phyloP scores from a whole-genome alignment of 140 eudicot species.

The Anethum foeniculum region DNA sequence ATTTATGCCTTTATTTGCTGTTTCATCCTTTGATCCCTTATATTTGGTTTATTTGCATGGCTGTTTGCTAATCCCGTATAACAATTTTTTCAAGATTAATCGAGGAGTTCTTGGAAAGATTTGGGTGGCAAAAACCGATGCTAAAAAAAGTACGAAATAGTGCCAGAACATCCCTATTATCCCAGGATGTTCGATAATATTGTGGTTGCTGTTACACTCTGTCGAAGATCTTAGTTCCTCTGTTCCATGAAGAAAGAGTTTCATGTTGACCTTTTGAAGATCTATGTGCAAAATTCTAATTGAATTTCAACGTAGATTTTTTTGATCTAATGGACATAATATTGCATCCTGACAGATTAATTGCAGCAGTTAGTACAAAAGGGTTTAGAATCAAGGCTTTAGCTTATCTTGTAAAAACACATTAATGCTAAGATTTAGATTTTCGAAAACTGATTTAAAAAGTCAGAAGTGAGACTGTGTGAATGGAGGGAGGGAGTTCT shows the following conservation, averaged over 20 bases:
- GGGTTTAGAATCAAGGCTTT: not conserved
- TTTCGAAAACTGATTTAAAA: not conserved
- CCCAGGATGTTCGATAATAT: not conserved
- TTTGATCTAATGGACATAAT: not conserved
- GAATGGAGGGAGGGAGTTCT: not conserved
- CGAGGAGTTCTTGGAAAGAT: constrained; percentile 76
- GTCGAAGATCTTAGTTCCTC: not conserved
- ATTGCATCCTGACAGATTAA: not conserved
- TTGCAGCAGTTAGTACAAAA: not conserved
- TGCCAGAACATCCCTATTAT: not conserved
- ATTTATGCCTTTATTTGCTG: not conserved
- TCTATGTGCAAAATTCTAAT: not conserved
- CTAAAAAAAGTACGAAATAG: constrained; percentile 18
- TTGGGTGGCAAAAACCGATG: constrained; percentile 46
- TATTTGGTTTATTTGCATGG: not conserved
- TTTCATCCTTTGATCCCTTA: not conserved
- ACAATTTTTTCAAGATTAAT: constrained; percentile 47
- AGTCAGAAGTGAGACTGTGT: not conserved
- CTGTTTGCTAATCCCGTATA: not conserved
- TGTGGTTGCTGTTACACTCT: not conserved
- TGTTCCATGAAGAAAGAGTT: not conserved
- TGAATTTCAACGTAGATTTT: not conserved
- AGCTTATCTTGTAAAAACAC: not conserved
- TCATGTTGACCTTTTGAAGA: not conserved
- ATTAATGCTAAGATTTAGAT: not conserved